phyloP scores from a whole-genome alignment of 108 stramenopile genomes.

The Cyclotella kingstonii region DNA sequence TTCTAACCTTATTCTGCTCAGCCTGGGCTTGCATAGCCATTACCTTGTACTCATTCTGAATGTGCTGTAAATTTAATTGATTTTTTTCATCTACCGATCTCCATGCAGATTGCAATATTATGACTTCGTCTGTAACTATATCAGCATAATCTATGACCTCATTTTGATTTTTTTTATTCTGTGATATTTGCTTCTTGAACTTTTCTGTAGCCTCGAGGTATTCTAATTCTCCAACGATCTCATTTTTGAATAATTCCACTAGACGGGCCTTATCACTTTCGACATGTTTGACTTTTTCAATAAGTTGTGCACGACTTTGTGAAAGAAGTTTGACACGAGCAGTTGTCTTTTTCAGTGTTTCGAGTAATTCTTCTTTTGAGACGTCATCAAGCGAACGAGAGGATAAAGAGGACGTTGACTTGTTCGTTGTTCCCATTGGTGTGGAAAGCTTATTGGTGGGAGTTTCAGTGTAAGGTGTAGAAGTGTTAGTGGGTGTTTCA shows the following conservation, averaged over 20 bases:
- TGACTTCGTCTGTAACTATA: slow-evolving; percentile 32
- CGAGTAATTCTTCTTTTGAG: slow-evolving; percentile 75
- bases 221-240: slow-evolving; percentile 54
- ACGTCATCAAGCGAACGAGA: slow-evolving; percentile 39
- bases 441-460: too few relatives aligned
- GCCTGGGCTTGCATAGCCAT: slow-evolving; percentile 45
- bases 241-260: slow-evolving; percentile 50
- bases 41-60: slow-evolving; percentile 61
- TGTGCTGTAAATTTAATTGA: slow-evolving; percentile 49
- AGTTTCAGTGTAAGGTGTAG: too few relatives aligned
- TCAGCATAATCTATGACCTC: slow-evolving; percentile 11
- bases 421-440: background rate
- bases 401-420: slow-evolving; percentile 17
- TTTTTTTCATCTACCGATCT: slow-evolving; percentile 56
- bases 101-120: slow-evolving; percentile 62
- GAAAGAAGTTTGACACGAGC: slow-evolving; percentile 75
- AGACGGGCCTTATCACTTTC: slow-evolving; percentile 58
- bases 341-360: slow-evolving; percentile 81
- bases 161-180: background rate
- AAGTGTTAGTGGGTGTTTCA: background rate
- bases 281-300: slow-evolving; percentile 51
- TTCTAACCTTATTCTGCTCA: slow-evolving; percentile 53
- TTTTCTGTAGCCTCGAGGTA: slow-evolving; percentile 29
- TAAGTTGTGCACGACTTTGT: slow-evolving; percentile 50
- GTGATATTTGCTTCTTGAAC: too few relatives aligned